phyloP scores from a whole-genome alignment of 1,284 basidiomycete genomes.

The Filobasidium uniguttulatum region DNA sequence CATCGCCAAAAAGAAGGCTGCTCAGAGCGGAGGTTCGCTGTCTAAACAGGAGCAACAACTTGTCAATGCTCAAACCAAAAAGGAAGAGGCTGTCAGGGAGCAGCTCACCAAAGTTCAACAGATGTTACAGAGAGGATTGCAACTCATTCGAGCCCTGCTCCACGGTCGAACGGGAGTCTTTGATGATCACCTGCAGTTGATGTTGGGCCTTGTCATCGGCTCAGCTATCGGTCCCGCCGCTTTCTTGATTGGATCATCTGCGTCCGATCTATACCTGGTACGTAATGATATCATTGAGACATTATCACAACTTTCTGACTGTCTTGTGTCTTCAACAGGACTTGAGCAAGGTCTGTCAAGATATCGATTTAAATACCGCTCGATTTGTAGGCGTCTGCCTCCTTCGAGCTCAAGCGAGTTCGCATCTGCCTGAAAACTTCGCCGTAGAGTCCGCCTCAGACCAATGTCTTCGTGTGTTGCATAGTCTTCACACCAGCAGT shows the following conservation, averaged over 20 bases:
- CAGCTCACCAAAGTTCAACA: slow-evolving; percentile 47
- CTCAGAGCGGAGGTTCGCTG: slow-evolving; percentile 39
- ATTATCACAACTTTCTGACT: neutral
- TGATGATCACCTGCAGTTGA: slow-evolving; percentile 44
- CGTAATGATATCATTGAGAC: slow-evolving; percentile 23
- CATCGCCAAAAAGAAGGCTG: slow-evolving; percentile 55
- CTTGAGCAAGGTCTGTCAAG: slow-evolving; percentile 20
- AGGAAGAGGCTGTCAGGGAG: slow-evolving; percentile 55
- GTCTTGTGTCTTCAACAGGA: slow-evolving; percentile 8
- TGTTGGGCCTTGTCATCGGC: slow-evolving; percentile 51
- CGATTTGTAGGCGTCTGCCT: slow-evolving; percentile 72
- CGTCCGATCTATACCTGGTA: slow-evolving; percentile 66
- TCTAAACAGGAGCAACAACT: slow-evolving; percentile 72
- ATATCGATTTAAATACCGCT: slow-evolving; percentile 47
- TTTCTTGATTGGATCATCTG: slow-evolving; percentile 47
- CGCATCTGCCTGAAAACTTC: slow-evolving; percentile 57
- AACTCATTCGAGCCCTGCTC: slow-evolving; percentile 52
- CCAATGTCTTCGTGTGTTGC: slow-evolving; percentile 70
- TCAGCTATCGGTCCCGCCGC: slow-evolving; percentile 50
- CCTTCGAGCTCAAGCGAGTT: slow-evolving; percentile 53
- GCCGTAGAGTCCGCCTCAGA: slow-evolving; percentile 52
- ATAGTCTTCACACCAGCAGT: slow-evolving; percentile 67
- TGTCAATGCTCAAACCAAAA: slow-evolving; percentile 62
- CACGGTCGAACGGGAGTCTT: slow-evolving; percentile 49
- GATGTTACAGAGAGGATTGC: slow-evolving; percentile 52